Evolutionary conservation across 169 alveolate genomes (phyloP).

Genomic region (Plasmodium cynomolgi): DNA sequence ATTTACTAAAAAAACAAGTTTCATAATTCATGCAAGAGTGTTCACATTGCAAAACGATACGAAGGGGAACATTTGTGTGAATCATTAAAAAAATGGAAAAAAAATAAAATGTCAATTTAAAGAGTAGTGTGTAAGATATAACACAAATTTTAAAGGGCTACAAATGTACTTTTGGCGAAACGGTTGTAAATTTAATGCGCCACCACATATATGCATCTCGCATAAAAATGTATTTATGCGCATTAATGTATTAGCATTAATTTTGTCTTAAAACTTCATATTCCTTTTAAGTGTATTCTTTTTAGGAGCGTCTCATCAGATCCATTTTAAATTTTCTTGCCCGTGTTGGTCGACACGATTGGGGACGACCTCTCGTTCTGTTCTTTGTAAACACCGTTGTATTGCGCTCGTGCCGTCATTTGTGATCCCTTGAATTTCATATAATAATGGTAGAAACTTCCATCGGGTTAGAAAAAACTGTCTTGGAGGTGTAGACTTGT

Average conservation of each 20-base stretch:
- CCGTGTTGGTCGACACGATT: background rate
- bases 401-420: background rate
- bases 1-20: background rate
- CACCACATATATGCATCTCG: background rate
- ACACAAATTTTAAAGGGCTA: background rate
- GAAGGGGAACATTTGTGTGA: background rate
- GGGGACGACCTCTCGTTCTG: background rate
- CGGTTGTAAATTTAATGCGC: background rate
- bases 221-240: background rate
- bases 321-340: background rate
- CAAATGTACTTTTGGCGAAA: background rate
- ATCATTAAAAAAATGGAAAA: background rate
- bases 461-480: conserved; percentile 23
- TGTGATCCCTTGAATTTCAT: background rate
- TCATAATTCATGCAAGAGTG: background rate
- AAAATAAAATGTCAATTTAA: background rate
- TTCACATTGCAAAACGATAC: background rate
- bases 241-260: background rate
- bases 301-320: background rate
- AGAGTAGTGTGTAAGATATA: background rate
- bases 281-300: background rate
- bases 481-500: conserved; percentile 8
- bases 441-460: conserved; percentile 35
- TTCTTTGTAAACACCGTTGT: background rate
- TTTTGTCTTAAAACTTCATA: background rate